A percentile compares a stretch with the other conserved stretches of the same genome.
phyloP scores from a whole-genome alignment of 2,329 filamentous ascomycete genomes.

The Exophiala sp. region DNA sequence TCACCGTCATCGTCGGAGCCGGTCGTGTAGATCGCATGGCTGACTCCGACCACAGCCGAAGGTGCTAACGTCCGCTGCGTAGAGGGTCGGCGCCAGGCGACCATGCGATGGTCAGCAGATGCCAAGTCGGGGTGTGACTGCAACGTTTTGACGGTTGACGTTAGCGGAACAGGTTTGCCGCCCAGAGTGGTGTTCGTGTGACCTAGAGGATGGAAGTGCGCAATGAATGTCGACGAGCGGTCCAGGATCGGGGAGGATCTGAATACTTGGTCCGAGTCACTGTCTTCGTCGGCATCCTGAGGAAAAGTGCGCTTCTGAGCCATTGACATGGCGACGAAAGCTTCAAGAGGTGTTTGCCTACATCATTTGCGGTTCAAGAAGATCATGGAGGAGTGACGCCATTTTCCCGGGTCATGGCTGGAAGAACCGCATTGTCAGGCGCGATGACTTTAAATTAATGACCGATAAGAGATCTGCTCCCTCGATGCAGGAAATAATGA shows the following conservation, averaged over 20 bases:
- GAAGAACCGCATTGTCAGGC: too few species aligned
- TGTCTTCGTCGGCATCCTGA: neutral
- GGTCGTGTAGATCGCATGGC: conserved; percentile 39
- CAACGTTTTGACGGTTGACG: conserved; percentile 33
- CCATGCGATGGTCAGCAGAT: conserved; percentile 49
- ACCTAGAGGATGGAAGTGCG: conserved; percentile 43
- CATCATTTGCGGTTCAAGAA: too few species aligned
- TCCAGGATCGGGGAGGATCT: conserved; percentile 47
- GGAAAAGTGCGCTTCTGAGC: conserved; percentile 2
- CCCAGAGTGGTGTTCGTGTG: neutral
- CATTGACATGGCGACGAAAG: neutral
- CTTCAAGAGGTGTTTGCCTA: too few species aligned
- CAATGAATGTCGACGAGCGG: conserved; percentile 51
- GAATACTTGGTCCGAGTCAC: conserved; percentile 35
- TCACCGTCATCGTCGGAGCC: conserved; percentile 55
- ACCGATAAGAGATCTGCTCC: too few species aligned
- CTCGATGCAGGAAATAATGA: too few species aligned
- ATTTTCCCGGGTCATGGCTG: too few species aligned
- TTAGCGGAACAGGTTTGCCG: conserved; percentile 31
- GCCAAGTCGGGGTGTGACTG: conserved; percentile 44
- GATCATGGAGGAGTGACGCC: too few species aligned
- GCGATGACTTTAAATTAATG: too few species aligned
- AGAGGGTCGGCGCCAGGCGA: conserved; percentile 49
- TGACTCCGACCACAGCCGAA: conserved; percentile 9
- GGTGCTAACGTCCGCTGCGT: conserved; percentile 42